Evolutionary conservation across 2,329 filamentous ascomycete species (phyloP).

Genomic region (Pleomassaria siparia): DNA sequence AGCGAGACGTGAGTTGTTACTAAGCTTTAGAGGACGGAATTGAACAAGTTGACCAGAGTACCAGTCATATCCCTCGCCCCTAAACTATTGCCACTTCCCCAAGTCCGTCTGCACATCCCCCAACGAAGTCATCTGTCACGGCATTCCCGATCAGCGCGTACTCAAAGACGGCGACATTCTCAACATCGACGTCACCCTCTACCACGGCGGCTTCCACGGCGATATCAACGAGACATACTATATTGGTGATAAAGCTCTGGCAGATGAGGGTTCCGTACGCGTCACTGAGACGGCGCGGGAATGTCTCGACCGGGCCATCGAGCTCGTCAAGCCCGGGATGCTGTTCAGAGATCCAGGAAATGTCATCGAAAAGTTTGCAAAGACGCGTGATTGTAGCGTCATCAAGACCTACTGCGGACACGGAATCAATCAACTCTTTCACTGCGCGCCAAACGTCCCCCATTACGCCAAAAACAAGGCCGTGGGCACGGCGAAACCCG

Average conservation of each 20-base stretch:
- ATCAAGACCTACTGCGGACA: constrained; percentile 97
- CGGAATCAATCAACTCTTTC: constrained; percentile 91
- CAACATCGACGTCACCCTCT: constrained; percentile 94
- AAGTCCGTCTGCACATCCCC: constrained; percentile 96
- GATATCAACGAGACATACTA: constrained; percentile 99
- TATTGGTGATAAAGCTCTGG: constrained; percentile 82
- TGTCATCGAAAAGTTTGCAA: constrained; percentile 93
- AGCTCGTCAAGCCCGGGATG: constrained; percentile 88
- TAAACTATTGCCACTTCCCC: constrained; percentile 95
- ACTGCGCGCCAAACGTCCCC: constrained; percentile 89
- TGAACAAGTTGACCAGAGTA: constrained; percentile 16
- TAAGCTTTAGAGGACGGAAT: not conserved
- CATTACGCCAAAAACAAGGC: constrained; percentile 99
- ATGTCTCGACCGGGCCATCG: constrained; percentile 87
- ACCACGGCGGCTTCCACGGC: constrained; percentile 92
- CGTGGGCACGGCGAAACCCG: constrained; percentile 87
- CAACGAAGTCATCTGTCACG: constrained; percentile 98
- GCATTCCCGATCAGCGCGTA: constrained; percentile 87
- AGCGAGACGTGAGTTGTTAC: constrained; percentile 72
- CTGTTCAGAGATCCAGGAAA: constrained; percentile 92
- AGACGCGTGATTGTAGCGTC: constrained; percentile 80
- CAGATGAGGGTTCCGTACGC: constrained; percentile 82
- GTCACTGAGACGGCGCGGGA: constrained; percentile 89
- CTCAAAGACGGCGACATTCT: constrained; percentile 92
- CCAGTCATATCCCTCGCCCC: constrained; percentile 88